A percentile compares a stretch with the other conserved stretches of the same genome.
Evolutionary conservation across 352 stramenopile species (phyloP).

Genomic region (Pythium phragmitis): DNA sequence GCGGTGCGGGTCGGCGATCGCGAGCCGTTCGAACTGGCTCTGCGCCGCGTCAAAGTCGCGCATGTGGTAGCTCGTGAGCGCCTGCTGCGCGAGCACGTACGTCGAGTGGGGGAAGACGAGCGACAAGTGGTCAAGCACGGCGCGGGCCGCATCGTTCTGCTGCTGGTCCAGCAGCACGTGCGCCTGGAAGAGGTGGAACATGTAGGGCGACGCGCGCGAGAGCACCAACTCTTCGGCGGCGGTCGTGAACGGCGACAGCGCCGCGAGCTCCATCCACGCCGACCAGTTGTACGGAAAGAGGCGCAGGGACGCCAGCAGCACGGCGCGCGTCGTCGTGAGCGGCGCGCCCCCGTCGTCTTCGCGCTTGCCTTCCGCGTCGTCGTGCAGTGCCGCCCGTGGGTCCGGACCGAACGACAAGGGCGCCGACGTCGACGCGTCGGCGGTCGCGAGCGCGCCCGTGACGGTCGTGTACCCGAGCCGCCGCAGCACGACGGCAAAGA

Average conservation of each 20-base stretch:
- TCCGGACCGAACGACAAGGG: neutral
- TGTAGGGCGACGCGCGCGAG: conserved; percentile 57
- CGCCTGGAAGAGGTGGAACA: conserved; percentile 85
- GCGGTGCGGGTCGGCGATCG: conserved; percentile 62
- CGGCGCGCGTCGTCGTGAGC: conserved; percentile 56
- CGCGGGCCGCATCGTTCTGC: conserved; percentile 63
- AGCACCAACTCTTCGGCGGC: conserved; percentile 61
- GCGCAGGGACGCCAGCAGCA: conserved; percentile 71
- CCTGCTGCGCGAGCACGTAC: conserved; percentile 76
- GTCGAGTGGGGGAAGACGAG: conserved; percentile 63
- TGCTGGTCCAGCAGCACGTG: conserved; percentile 78
- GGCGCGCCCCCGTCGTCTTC: conserved; percentile 1
- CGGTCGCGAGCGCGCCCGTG: conserved; percentile 28
- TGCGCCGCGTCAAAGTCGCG: conserved; percentile 82
- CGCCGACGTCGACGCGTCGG: neutral
- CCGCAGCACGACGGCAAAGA: conserved; percentile 75
- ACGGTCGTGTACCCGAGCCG: conserved; percentile 65
- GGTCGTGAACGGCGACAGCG: conserved; percentile 64
- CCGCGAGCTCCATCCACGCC: conserved; percentile 94
- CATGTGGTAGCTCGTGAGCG: conserved; percentile 78
- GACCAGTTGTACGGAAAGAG: conserved; percentile 94
- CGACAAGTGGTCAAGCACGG: conserved; percentile 50
- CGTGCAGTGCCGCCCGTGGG: neutral
- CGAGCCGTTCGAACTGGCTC: conserved; percentile 69
- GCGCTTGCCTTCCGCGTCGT: conserved; percentile 10